These are phyloP conservation scores for Saussurea involucrata DNA, from an alignment of 129 eudicot species.

Conservation along the genomic window DNA sequence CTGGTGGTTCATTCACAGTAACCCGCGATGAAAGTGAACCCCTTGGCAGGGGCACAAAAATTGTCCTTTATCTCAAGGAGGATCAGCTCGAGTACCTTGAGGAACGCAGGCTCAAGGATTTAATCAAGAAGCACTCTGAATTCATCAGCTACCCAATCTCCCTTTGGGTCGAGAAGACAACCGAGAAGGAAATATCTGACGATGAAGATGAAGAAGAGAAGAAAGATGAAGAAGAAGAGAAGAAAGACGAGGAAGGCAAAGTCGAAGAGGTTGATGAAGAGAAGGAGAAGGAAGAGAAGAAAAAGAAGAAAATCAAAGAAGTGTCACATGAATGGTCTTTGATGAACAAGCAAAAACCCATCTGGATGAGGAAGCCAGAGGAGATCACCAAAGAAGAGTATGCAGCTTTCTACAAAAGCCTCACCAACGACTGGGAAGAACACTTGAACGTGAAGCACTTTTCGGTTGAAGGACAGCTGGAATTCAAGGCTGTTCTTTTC, in stretches of 20 bases:
- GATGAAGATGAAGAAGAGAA: constrained; percentile 71
- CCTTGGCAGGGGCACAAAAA: constrained; percentile 72
- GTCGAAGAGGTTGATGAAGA: constrained; percentile 72
- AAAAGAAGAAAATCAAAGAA: constrained; percentile 75
- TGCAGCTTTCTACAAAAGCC: constrained; percentile 76
- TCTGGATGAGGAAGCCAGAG: constrained; percentile 84
- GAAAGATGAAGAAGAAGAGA: constrained; percentile 34
- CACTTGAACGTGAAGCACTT: constrained; percentile 74
- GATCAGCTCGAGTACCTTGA: constrained; percentile 78
- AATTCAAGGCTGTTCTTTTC: constrained; percentile 71
- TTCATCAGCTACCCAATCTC: constrained; percentile 78
- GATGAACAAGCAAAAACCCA: constrained; percentile 76
- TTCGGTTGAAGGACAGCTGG: constrained; percentile 74
- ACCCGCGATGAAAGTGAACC: constrained; percentile 62
- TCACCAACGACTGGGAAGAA: constrained; percentile 77
- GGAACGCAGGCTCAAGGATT: constrained; percentile 66
- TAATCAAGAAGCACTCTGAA: constrained; percentile 73
- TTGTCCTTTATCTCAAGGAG: constrained; percentile 55
- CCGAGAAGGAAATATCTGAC: constrained; percentile 63
- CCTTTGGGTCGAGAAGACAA: constrained; percentile 66
- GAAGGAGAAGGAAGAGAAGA: constrained; percentile 63
- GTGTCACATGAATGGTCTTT: constrained; percentile 67
- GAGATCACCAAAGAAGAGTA: constrained; percentile 76
- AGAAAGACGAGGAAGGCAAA: constrained; percentile 58
- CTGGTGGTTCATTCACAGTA: constrained; percentile 79